Percentiles rank a stretch among this genome's conserved stretches.
These are phyloP conservation scores for Entomortierella parvispora DNA, from an alignment of 192 early-diverging fungal genomes.

Conservation along the genomic window DNA sequence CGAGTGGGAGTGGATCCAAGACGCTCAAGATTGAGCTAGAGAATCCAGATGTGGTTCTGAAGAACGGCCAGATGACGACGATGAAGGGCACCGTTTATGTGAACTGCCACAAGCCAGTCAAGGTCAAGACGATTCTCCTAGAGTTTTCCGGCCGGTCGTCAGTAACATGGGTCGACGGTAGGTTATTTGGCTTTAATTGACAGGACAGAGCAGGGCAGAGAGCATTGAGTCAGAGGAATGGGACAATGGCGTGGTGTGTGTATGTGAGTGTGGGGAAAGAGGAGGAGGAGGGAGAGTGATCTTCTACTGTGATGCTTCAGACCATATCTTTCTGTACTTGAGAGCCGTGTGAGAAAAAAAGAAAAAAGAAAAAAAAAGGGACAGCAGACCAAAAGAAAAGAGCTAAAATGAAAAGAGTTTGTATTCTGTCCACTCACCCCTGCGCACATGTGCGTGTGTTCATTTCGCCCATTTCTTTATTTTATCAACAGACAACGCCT, in stretches of 20 bases:
- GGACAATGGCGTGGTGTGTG: too few species aligned
- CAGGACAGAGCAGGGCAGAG: neutral
- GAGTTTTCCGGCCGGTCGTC: slow-evolving; percentile 44
- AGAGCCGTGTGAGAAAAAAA: too few species aligned
- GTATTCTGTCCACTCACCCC: too few species aligned
- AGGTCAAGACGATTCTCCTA: slow-evolving; percentile 40
- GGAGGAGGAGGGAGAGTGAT: too few species aligned
- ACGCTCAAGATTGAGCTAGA: slow-evolving; percentile 32
- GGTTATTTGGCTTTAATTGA: neutral
- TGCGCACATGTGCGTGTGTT: too few species aligned
- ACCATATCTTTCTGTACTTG: too few species aligned
- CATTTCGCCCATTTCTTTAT: too few species aligned
- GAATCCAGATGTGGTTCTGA: slow-evolving; percentile 26
- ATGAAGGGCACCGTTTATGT: slow-evolving; percentile 29
- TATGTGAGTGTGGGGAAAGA: too few species aligned
- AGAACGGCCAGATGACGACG: slow-evolving; percentile 5
- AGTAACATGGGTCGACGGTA: slow-evolving; percentile 50
- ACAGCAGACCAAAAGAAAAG: too few species aligned
- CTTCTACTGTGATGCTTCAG: too few species aligned
- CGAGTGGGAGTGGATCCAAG: neutral
- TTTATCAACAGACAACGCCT: slow-evolving; percentile 25
- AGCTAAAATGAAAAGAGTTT: too few species aligned
- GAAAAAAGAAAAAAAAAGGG: too few species aligned
- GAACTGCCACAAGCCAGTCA: slow-evolving; percentile 34
- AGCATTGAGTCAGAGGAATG: neutral